Percentiles rank a stretch among this genome's conserved stretches.
phyloP scores from a whole-genome alignment of 306 rosid species.

The Citrullus amarus region DNA sequence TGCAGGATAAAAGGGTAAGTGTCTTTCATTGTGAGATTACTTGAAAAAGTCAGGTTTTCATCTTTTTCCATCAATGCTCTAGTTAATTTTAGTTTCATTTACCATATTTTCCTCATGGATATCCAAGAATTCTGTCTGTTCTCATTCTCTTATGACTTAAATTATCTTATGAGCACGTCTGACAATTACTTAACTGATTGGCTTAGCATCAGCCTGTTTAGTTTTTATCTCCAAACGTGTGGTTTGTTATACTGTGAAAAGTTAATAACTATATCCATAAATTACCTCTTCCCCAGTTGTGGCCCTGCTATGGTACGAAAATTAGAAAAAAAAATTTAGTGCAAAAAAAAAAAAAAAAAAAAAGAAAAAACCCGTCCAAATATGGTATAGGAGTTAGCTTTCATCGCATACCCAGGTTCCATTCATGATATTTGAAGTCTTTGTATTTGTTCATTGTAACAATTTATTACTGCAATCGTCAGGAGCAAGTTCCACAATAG shows the following conservation, averaged over 20 bases:
- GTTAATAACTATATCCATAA: background rate
- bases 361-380: background rate
- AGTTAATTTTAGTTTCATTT: background rate
- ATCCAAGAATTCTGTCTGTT: background rate
- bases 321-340: background rate
- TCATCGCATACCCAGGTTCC: background rate
- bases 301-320: background rate
- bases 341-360: background rate
- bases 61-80: background rate
- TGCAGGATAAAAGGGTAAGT: slow-evolving; percentile 12
- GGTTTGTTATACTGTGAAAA: background rate
- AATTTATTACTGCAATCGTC: background rate
- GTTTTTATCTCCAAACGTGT: background rate
- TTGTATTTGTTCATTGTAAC: background rate
- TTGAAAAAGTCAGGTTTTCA: slow-evolving; percentile 3
- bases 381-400: background rate
- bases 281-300: background rate
- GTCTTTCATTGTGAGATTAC: background rate
- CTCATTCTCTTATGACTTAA: background rate
- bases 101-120: background rate
- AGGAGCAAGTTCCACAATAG: background rate
- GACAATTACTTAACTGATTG: background rate
- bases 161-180: background rate
- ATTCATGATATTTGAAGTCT: background rate
- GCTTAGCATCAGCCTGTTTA: background rate